Base-by-base conservation (phyloP, 1,284 basidiomycete genomes). In the Ganoderma sp. region DNA sequence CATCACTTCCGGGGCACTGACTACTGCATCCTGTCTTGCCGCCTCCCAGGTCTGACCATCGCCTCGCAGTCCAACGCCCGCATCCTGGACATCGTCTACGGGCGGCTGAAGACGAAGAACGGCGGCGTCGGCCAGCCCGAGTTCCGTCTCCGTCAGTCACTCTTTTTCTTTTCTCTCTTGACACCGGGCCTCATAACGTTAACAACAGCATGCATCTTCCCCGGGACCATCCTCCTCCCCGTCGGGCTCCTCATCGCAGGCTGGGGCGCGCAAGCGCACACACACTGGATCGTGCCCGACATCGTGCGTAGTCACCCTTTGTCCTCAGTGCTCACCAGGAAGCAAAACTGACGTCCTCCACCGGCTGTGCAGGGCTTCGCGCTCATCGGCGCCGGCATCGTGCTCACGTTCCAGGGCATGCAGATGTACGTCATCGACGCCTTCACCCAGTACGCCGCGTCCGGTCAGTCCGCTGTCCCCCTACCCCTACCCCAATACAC, bases 261-360 rank as follows among this genome's bases (percentile, higher is more conserved):
- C 8, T 93, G 91, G 91, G 80, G 83, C 0, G 86, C 87, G 1
- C 74, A 90, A 66, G 77, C 82, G 15, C 76, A 78, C 41, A 74
- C 84, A 0, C 87, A 87, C 70, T 93, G 91, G 91, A 87, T 92
- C 67, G 87, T 80, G 0, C 84, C 87, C 0, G 89, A 91, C 69
- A 82, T 91, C 54, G 89, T 89, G 70, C 22, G 52, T 54, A 19
- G 74, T 85, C 28, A 4, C 32, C 32, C 32, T 32, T 32, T 32
- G 32, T 32, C 2, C 32, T 32, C 32, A 32, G 32, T 32, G 32
- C 5, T 32, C 32, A 39, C 37, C 6, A 10, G 7, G 37, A 6
- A 37, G 37, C 37, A 10, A 37, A 37, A 37, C 37, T 37, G 9
- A 25, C n/a, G 28, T 32, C 28, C 28, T 32, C 28, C 28, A 2